Evolutionary conservation across 495 filamentous ascomycete genomes (phyloP).

Genomic region (Annulohypoxylon bovei): DNA sequence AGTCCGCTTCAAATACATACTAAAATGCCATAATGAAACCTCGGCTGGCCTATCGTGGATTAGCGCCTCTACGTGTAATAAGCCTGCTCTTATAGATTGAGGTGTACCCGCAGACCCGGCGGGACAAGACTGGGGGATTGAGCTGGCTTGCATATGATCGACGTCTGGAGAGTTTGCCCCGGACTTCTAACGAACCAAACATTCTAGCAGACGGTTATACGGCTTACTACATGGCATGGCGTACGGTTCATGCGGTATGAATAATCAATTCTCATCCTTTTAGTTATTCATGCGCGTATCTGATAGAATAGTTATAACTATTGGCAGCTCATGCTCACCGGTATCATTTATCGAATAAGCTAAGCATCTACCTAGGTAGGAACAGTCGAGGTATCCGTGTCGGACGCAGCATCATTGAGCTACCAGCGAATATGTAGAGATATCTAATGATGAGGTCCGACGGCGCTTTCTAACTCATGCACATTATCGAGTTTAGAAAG

Average conservation of each 20-base stretch:
- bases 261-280: not conserved
- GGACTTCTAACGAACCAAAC: slow-evolving; percentile 7
- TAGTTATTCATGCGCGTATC: not conserved
- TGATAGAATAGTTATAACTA: not conserved
- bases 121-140: slow-evolving; percentile 9
- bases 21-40: not conserved
- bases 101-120: not conserved
- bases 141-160: slow-evolving; percentile 41
- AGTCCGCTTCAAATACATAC: slow-evolving; percentile 19
- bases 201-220: not conserved
- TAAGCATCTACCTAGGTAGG: not conserved
- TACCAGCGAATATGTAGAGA: not conserved
- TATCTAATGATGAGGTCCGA: not conserved
- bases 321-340: not conserved
- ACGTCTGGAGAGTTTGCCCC: slow-evolving; percentile 22
- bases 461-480: not conserved
- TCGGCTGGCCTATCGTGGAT: slow-evolving; percentile 20
- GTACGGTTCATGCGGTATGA: not conserved
- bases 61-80: slow-evolving; percentile 13
- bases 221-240: slow-evolving; percentile 18
- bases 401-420: not conserved
- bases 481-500: not conserved
- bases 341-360: not conserved
- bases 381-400: not conserved
- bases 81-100: slow-evolving; percentile 10